Evolutionary conservation across 257 asterid genomes (phyloP).

Genomic region (Solanum sejunctum): DNA sequence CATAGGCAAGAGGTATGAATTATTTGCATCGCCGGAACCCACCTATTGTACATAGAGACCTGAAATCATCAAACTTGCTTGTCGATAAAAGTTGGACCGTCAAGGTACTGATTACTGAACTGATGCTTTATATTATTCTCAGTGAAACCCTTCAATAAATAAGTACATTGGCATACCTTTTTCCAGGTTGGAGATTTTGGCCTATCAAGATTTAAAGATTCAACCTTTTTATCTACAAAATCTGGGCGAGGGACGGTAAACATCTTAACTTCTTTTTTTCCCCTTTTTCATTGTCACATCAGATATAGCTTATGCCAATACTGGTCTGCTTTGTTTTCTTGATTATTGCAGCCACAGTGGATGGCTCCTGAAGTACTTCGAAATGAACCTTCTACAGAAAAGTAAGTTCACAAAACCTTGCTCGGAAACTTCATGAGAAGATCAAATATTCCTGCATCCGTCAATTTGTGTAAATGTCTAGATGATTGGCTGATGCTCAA

Average conservation of each 20-base stretch:
- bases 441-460: neutral
- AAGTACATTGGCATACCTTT: neutral
- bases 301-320: neutral
- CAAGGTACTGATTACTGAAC: conserved; percentile 33
- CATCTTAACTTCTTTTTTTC: neutral
- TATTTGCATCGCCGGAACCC: conserved; percentile 75
- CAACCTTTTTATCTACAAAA: conserved; percentile 46
- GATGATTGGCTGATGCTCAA: neutral
- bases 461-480: neutral
- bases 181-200: conserved; percentile 77
- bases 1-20: conserved; percentile 81
- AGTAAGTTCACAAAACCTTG: conserved; percentile 28
- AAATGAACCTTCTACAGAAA: conserved; percentile 63
- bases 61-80: conserved; percentile 71
- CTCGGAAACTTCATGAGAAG: neutral
- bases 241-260: conserved; percentile 72
- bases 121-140: neutral
- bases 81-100: conserved; percentile 77
- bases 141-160: neutral
- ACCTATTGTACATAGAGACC: conserved; percentile 76
- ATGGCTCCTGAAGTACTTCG: conserved; percentile 93
- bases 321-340: neutral
- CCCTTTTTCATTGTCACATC: neutral
- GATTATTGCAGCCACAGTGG: conserved; percentile 58
- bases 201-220: conserved; percentile 47